Evolutionary conservation across 2,329 filamentous ascomycete species (phyloP), one percentile per base, ranked within the genome.

Genomic region (Teratosphaeria gauchensis): DNA sequence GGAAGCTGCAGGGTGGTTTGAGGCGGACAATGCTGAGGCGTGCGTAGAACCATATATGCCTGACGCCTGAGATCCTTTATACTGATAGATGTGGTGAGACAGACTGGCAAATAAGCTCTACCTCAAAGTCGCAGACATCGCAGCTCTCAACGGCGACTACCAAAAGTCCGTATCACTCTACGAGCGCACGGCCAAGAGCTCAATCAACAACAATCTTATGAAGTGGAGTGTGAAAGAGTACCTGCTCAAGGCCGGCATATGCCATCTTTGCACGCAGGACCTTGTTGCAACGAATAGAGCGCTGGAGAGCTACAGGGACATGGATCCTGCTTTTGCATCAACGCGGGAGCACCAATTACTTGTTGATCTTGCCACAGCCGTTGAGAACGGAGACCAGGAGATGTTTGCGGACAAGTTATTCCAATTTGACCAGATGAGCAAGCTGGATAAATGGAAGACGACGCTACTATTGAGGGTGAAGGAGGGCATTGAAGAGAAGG

Each of bases 391-490:
- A 58, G 89, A 95, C 68, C 86, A 88, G 72, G 90, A 96, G 68
- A 80, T 82, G 61, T 97, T 95, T 69, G 84, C 87, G 24, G 90
- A 95, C 70, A 91, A 92, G 73, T 76, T 94, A 63, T 95, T 88
- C 79, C 86, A 92, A 73, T 97, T 84, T 71, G 91, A 96, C 73
- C 89, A 95, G 77, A 81, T 96, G 77, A 94, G 86, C 77, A 94
- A 94, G 80, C 77, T 97, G 69, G 92, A 96, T 72, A 94, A 92
- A 78, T 97, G 92, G 92, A 96, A 96, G 87, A 96, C 89, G 55
- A 89, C 87, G 33, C 78, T 96, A 59, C 75, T 96, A 63, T 77
- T 95, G 69, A 83, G 85, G 66, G 82, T 96, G 69, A 96, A 96
- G 85, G 86, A 86, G 68, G 80, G 80, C 57, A 95, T 96, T 67